Evolutionary conservation across 495 filamentous ascomycete species (phyloP), one percentile per base, ranked within the genome.

Genomic region (Bacidia rubella): DNA sequence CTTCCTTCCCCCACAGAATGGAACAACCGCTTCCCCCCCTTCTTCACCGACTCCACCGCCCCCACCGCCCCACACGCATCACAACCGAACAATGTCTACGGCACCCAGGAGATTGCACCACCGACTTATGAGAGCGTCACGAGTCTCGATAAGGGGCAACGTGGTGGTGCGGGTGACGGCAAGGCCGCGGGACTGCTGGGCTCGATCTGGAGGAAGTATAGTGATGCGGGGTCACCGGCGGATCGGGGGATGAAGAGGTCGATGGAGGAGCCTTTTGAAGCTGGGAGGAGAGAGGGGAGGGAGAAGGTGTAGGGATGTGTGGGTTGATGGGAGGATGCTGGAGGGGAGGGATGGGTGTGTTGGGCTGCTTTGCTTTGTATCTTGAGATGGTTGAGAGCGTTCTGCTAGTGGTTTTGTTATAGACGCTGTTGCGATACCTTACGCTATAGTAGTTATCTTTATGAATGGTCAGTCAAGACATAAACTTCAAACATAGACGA

Each of bases 111-210:
- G 5, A 44, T 44, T 17, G 17, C 7, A 29, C 47, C 26, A 23
- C 47, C 47, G 15, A 26, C 47, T 38, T 50, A 50, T 38, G 47
- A 50, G 25, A 19, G 15, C 17, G 47, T 50, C 22, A 26, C 32
- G n/a, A n/a, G n/a, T n/a, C n/a, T n/a, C n/a, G n/a, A n/a, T n/a
- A n/a, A n/a, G n/a, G n/a, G n/a, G n/a, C n/a, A n/a, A n/a, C n/a
- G n/a, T n/a, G n/a, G n/a, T n/a, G n/a, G n/a, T n/a, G n/a, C n/a
- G n/a, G n/a, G n/a, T n/a, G n/a, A n/a, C n/a, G n/a, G n/a, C n/a
- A n/a, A n/a, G 44, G 44, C 44, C 22, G 44, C 21, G n/a, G 44
- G 44, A 15, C 15, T 47, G 26, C 26, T 22, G 11, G 26, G 15
- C 21, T 7, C 10, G 21, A 47, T 47, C n/a, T 47, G 11, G 44